Conservation (phyloP, 1,139 yeast genomes). For the Spencermartinsiella ligniputridi region DNA sequence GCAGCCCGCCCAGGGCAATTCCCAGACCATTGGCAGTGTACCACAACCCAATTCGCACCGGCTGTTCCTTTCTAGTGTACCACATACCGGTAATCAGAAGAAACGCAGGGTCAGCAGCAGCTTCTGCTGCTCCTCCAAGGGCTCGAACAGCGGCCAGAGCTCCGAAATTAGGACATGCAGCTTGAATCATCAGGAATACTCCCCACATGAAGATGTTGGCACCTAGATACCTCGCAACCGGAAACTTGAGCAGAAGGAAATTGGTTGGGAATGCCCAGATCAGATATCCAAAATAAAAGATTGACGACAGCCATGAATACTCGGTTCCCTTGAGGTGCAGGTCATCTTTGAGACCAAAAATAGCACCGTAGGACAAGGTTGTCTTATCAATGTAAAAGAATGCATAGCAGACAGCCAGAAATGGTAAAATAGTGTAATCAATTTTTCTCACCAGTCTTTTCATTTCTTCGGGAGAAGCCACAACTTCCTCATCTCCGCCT, state of each 20-base stretch:
- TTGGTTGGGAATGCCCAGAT: slow-evolving; percentile 53
- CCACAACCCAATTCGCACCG: slow-evolving; percentile 35
- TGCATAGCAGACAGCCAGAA: slow-evolving; percentile 51
- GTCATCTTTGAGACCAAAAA: slow-evolving; percentile 50
- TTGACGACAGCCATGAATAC: slow-evolving; percentile 55
- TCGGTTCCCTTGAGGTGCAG: slow-evolving; percentile 36
- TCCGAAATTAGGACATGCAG: slow-evolving; percentile 42
- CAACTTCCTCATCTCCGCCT: slow-evolving; percentile 1
- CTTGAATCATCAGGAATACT: slow-evolving; percentile 42
- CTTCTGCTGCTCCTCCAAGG: slow-evolving; percentile 53
- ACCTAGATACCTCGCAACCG: slow-evolving; percentile 51
- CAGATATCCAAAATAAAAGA: slow-evolving; percentile 51
- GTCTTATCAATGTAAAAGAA: slow-evolving; percentile 63
- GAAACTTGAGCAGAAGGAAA: slow-evolving; percentile 47
- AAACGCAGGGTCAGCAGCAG: slow-evolving; percentile 50
- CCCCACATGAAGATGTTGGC: slow-evolving; percentile 48
- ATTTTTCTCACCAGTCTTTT: slow-evolving; percentile 37
- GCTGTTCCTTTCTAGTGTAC: slow-evolving; percentile 49
- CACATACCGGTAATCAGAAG: slow-evolving; percentile 51
- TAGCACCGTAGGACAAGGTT: slow-evolving; percentile 55
- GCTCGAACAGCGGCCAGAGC: slow-evolving; percentile 49
- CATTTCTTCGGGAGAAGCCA: slow-evolving; percentile 3
- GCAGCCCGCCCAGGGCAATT: slow-evolving; percentile 34
- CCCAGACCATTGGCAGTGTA: slow-evolving; percentile 24
- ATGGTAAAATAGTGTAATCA: slow-evolving; percentile 50